phyloP scores from a whole-genome alignment of 2,329 filamentous ascomycete species.

The Scedosporium apiospermum region DNA sequence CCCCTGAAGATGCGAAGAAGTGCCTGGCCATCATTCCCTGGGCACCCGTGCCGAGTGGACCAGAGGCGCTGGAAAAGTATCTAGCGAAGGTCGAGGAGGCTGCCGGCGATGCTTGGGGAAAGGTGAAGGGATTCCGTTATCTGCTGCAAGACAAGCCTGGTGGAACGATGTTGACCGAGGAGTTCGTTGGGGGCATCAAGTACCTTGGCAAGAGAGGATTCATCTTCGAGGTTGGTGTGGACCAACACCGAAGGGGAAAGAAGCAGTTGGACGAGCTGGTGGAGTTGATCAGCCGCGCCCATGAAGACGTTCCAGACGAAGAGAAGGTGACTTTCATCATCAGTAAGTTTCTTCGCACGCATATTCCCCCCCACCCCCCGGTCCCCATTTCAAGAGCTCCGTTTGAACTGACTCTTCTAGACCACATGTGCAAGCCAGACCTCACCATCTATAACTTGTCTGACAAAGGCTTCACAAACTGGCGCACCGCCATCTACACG shows the following conservation, averaged over 20 bases:
- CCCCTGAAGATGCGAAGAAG: conserved; percentile 29
- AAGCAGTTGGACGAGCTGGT: conserved; percentile 64
- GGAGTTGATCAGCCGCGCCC: conserved; percentile 59
- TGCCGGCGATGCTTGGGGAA: conserved; percentile 54
- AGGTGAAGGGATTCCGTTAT: conserved; percentile 73
- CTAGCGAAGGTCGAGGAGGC: conserved; percentile 48
- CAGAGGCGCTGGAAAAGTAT: conserved; percentile 53
- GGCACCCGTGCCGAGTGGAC: conserved; percentile 68
- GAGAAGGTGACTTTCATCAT: conserved; percentile 59
- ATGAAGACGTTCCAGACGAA: conserved; percentile 48
- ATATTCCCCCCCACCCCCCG: neutral
- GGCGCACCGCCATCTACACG: conserved; percentile 58
- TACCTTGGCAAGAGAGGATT: conserved; percentile 54
- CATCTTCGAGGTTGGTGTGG: conserved; percentile 76
- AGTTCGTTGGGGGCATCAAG: conserved; percentile 57
- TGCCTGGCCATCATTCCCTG: conserved; percentile 70
- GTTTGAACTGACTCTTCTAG: conserved; percentile 28
- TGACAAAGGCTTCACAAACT: conserved; percentile 54
- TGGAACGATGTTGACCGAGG: conserved; percentile 52
- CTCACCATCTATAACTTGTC: conserved; percentile 52
- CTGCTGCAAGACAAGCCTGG: conserved; percentile 67
- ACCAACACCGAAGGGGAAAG: conserved; percentile 66
- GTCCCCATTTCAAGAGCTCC: neutral
- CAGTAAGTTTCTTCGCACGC: conserved; percentile 40
- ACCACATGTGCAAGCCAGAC: conserved; percentile 87